Evolutionary conservation across 805 yeast genomes (phyloP).

Genomic region (Zygosaccharomyces bailii): DNA sequence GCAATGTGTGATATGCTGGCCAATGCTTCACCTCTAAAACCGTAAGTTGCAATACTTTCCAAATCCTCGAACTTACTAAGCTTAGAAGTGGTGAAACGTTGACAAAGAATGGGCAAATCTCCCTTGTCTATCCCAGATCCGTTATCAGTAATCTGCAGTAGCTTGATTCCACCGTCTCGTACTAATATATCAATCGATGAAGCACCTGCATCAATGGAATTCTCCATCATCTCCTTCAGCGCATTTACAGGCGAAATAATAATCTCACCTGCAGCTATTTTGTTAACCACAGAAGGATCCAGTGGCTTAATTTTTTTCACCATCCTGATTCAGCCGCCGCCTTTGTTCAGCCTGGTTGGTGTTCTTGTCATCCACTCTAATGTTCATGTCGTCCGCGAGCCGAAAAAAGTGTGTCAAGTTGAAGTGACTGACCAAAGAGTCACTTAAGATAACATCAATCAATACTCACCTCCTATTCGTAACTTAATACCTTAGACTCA

Average conservation of each 20-base stretch:
- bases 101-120: constrained; percentile 79
- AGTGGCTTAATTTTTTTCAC: constrained; percentile 41
- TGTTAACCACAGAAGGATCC: constrained; percentile 71
- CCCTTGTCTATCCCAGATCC: constrained; percentile 75
- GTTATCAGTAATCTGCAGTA: constrained; percentile 84
- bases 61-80: constrained; percentile 72
- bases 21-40: constrained; percentile 95
- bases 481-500: no score
- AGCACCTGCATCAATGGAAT: constrained; percentile 83
- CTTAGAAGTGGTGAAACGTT: constrained; percentile 90
- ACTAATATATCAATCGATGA: constrained; percentile 70
- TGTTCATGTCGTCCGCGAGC: no score
- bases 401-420: no score
- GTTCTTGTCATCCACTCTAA: no score
- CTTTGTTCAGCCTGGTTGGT: not conserved
- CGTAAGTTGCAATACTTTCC: constrained; percentile 68
- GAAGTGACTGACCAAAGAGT: no score
- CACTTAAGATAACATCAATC: not conserved
- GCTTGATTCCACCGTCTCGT: constrained; percentile 89
- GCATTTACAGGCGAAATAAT: constrained; percentile 94
- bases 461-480: not conserved
- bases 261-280: constrained; percentile 97
- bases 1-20: constrained; percentile 92
- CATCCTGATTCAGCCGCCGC: constrained; percentile 14
- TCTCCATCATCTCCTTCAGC: constrained; percentile 86